Conservation (phyloP, 176 grass and related monocot genomes). For the Themeda triandra region DNA sequence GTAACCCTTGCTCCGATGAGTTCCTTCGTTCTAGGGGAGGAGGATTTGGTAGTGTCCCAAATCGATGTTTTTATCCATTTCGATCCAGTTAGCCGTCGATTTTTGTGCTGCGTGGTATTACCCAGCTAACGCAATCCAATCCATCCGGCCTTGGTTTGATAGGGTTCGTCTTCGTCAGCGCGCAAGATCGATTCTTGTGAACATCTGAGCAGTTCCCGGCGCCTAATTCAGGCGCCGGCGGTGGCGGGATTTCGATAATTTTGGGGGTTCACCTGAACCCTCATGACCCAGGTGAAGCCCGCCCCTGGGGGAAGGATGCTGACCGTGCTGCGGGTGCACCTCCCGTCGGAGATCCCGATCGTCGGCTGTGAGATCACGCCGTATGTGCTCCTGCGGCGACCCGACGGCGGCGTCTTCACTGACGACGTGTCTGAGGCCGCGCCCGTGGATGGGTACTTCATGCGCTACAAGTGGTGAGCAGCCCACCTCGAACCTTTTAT, state of each 20-base stretch:
- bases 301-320: constrained; percentile 61
- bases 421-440: constrained; percentile 59
- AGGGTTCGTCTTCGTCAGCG: constrained; percentile 11
- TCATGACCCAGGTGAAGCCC: constrained; percentile 29
- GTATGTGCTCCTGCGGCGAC: constrained; percentile 61
- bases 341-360: constrained; percentile 92
- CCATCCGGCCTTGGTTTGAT: not conserved
- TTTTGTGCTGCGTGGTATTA: not conserved
- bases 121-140: constrained; percentile 1
- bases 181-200: not conserved
- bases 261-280: constrained; percentile 15
- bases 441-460: constrained; percentile 58
- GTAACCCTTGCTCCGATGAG: not conserved
- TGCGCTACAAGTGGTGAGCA: constrained; percentile 77
- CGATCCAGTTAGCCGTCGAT: not conserved
- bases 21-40: not conserved
- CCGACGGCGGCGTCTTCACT: constrained; percentile 43
- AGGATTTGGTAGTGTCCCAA: not conserved
- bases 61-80: not conserved
- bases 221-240: not conserved
- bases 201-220: not conserved
- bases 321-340: constrained; percentile 73
- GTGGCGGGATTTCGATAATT: not conserved
- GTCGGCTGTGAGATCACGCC: constrained; percentile 93
- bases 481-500: not conserved